These are phyloP conservation scores for Camelina sativa DNA, from an alignment of 345 rosid genomes.

Conservation along the genomic window DNA sequence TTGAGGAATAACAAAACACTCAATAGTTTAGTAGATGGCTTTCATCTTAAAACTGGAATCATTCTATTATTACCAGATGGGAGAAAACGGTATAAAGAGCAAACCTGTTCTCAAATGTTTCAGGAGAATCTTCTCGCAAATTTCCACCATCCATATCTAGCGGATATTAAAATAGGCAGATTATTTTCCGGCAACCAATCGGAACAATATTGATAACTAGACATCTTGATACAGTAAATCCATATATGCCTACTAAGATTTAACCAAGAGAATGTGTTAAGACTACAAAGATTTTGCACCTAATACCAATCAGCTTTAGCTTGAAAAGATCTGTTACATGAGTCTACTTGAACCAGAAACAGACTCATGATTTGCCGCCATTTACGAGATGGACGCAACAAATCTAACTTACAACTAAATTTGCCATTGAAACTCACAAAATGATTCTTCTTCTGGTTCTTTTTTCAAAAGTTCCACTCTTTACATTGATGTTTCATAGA, in stretches of 20 bases:
- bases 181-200: neutral
- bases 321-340: neutral
- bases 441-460: neutral
- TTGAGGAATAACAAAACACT: constrained; percentile 12
- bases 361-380: neutral
- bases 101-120: constrained; percentile 68
- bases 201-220: constrained; percentile 1
- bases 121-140: constrained; percentile 72
- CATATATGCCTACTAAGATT: neutral
- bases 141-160: constrained; percentile 70
- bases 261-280: neutral
- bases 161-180: neutral
- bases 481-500: neutral
- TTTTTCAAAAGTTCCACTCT: too few species aligned
- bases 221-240: neutral
- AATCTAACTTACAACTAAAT: neutral
- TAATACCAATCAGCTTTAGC: constrained; percentile 12
- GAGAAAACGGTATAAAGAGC: constrained; percentile 18
- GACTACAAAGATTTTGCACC: constrained; percentile 8
- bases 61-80: neutral
- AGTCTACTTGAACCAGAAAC: constrained; percentile 8
- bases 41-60: neutral
- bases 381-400: neutral
- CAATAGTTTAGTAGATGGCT: neutral
- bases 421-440: neutral